A percentile compares a stretch with the other conserved stretches of the same genome.
Conservation (phyloP, 768 basidiomycete genomes). For the Boletus barrowsii region DNA sequence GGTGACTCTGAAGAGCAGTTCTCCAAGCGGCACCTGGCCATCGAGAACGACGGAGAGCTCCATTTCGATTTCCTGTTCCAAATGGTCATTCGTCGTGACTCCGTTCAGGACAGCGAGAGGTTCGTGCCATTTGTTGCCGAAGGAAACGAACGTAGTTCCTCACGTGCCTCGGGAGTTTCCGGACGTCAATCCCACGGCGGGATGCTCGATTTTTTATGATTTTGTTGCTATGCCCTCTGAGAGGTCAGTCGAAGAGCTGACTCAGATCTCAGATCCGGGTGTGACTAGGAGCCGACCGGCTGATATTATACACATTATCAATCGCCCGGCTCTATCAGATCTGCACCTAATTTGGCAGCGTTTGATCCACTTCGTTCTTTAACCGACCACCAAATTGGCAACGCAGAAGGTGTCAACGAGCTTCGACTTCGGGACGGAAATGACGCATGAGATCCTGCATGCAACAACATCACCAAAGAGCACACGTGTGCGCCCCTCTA, state of each 20-base stretch:
- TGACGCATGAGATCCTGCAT: constrained; percentile 97
- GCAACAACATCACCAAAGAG: constrained; percentile 97
- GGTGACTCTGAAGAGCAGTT: constrained; percentile 71
- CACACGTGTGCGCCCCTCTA: constrained; percentile 98
- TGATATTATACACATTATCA: constrained; percentile 19
- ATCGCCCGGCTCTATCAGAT: constrained; percentile 40
- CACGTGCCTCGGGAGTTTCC: too few species aligned
- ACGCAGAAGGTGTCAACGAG: constrained; percentile 70
- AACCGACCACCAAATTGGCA: constrained; percentile 81
- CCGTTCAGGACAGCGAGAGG: constrained; percentile 29
- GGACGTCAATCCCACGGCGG: too few species aligned
- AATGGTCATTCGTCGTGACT: constrained; percentile 33
- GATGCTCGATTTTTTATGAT: too few species aligned
- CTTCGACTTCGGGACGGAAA: constrained; percentile 94
- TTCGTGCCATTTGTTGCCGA: constrained; percentile 30
- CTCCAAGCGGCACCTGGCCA: constrained; percentile 70
- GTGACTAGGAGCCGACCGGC: too few species aligned
- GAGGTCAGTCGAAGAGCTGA: too few species aligned
- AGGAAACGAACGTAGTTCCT: too few species aligned
- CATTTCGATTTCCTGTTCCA: constrained; percentile 49
- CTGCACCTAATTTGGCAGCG: constrained; percentile 62
- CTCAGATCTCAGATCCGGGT: too few species aligned
- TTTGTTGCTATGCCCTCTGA: too few species aligned
- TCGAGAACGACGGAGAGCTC: constrained; percentile 74
- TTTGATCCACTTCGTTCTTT: constrained; percentile 63